These are phyloP conservation scores for Trametes coccinea DNA, from an alignment of 768 basidiomycete genomes.

Conservation along the genomic window DNA sequence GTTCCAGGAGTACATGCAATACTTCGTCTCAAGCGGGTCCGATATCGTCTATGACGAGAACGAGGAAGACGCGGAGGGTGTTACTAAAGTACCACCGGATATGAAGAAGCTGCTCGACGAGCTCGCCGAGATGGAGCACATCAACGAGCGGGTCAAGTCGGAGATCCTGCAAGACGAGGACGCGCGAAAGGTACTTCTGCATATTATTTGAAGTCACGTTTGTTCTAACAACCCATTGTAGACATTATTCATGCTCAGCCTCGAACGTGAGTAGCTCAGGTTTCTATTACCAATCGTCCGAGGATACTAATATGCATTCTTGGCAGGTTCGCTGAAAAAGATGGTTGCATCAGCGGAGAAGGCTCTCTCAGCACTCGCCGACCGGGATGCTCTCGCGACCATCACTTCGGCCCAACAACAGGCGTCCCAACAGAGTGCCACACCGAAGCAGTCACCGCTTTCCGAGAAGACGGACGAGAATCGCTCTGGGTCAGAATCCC, in stretches of 20 bases:
- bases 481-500: background rate
- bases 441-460: background rate
- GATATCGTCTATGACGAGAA: constrained; percentile 3
- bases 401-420: background rate
- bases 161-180: constrained; percentile 47
- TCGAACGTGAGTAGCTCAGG: constrained; percentile 43
- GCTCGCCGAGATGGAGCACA: constrained; percentile 35
- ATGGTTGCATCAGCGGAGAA: constrained; percentile 23
- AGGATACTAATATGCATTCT: no score
- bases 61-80: constrained; percentile 12
- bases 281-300: no score
- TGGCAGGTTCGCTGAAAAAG: constrained; percentile 20
- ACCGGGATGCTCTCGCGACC: constrained; percentile 20
- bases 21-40: constrained; percentile 27
- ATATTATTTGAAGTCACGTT: no score
- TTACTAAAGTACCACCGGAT: constrained; percentile 25
- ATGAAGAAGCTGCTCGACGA: constrained; percentile 44
- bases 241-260: constrained; percentile 45
- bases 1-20: constrained; percentile 45
- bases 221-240: constrained; percentile 19
- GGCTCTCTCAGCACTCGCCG: constrained; percentile 20
- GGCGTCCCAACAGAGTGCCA: background rate
- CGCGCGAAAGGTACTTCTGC: constrained; percentile 41
- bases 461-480: background rate
- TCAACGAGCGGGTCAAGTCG: constrained; percentile 36